Percentiles rank a stretch among this genome's conserved stretches.
Conservation (phyloP, 495 filamentous ascomycete species). For the Cladorrhinum samala region DNA sequence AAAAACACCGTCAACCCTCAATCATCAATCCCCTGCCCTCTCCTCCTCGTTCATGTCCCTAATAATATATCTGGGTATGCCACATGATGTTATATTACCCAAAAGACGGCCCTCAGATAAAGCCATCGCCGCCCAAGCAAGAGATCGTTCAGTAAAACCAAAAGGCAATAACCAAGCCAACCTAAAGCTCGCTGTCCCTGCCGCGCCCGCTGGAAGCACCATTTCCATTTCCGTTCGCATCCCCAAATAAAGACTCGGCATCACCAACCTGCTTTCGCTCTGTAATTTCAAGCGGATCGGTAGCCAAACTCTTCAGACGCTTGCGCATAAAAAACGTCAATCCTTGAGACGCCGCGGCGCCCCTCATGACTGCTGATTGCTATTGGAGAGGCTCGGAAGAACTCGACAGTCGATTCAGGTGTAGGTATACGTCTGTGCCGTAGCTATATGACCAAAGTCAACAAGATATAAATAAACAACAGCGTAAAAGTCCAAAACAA, state of each 20-base stretch:
- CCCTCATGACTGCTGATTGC: constrained; percentile 96
- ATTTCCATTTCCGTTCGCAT: constrained; percentile 9
- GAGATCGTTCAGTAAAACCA: background rate
- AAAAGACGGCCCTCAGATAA: too few species aligned
- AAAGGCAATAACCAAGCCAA: background rate
- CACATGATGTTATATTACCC: too few species aligned
- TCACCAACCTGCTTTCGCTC: constrained; percentile 86
- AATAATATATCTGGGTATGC: too few species aligned
- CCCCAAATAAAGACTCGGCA: constrained; percentile 58
- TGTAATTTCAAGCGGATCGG: constrained; percentile 53
- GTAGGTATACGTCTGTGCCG: constrained; percentile 96
- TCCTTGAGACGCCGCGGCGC: constrained; percentile 68
- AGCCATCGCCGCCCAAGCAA: too few species aligned
- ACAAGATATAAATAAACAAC: constrained; percentile 1
- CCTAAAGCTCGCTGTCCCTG: constrained; percentile 20
- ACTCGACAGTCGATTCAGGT: constrained; percentile 90
- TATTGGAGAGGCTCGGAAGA: constrained; percentile 97
- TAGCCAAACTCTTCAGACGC: constrained; percentile 44
- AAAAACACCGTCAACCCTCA: too few species aligned
- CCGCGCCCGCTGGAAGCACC: constrained; percentile 3
- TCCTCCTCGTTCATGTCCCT: too few species aligned
- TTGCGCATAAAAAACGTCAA: constrained; percentile 69
- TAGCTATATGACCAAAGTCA: constrained; percentile 52
- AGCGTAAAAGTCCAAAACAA: background rate
- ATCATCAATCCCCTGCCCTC: too few species aligned